Evolutionary conservation across 169 alveolate genomes (phyloP).

Genomic region (Plasmodium adleri): DNA sequence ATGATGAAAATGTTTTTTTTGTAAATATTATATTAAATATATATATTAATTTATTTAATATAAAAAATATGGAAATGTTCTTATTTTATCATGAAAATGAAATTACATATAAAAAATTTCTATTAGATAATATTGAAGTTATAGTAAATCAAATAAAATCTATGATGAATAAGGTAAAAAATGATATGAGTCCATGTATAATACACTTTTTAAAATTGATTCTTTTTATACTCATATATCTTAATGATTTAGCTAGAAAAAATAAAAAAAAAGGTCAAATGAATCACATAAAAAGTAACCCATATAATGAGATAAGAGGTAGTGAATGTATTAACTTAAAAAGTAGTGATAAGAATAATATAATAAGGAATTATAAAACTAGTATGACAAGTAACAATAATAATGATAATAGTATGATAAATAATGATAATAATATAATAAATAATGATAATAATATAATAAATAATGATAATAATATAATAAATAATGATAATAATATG

Average conservation of each 20-base stretch:
- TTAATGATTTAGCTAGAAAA: constrained; percentile 32
- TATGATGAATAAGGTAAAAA: constrained; percentile 47
- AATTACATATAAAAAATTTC: constrained; percentile 40
- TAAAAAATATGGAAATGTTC: constrained; percentile 17
- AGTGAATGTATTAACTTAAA: neutral
- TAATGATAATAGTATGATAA: neutral
- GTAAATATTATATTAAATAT: constrained; percentile 57
- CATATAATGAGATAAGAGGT: neutral
- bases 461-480: no score
- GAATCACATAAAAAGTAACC: neutral
- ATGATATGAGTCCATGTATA: constrained; percentile 19
- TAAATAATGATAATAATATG: no score
- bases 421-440: neutral
- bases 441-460: no score
- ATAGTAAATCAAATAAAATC: constrained; percentile 31
- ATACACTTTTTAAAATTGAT: constrained; percentile 40
- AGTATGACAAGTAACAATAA: neutral
- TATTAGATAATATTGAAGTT: constrained; percentile 38
- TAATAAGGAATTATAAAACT: neutral
- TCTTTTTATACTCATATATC: constrained; percentile 32
- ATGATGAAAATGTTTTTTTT: constrained; percentile 45
- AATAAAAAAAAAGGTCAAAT: constrained; percentile 9
- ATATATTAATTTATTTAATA: constrained; percentile 42
- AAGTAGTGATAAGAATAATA: neutral
- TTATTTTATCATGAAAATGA: constrained; percentile 52